Evolutionary conservation across 2,329 filamentous ascomycete species (phyloP).

Genomic region (Xylariaceae sp.): DNA sequence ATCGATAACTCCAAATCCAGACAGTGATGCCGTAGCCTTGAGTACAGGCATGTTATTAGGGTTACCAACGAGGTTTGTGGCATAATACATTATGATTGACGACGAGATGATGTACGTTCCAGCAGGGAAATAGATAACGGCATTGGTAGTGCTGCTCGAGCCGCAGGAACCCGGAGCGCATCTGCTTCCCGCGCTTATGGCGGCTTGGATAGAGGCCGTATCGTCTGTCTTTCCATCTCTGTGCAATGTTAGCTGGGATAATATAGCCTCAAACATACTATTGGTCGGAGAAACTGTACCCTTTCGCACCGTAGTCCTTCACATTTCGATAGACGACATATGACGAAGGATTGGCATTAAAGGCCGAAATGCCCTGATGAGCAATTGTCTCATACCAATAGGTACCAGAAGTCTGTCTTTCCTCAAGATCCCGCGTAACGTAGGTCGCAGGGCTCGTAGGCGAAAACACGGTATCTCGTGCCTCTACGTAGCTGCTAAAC

Average conservation of each 20-base stretch:
- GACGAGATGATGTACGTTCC: slow-evolving; percentile 18
- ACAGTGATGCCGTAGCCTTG: slow-evolving; percentile 49
- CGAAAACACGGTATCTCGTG: slow-evolving; percentile 9
- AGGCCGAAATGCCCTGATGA: slow-evolving; percentile 33
- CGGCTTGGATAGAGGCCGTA: slow-evolving; percentile 14
- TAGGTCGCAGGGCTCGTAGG: slow-evolving; percentile 1
- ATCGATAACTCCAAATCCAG: slow-evolving; percentile 44
- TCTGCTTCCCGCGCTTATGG: slow-evolving; percentile 16
- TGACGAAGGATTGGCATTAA: slow-evolving; percentile 27
- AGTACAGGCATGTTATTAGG: slow-evolving; percentile 46
- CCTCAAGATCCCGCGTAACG: slow-evolving; percentile 9
- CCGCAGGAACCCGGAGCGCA: slow-evolving; percentile 15
- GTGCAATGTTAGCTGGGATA: slow-evolving; percentile 2
- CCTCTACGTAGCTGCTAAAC: slow-evolving; percentile 17
- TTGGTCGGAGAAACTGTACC: slow-evolving; percentile 15
- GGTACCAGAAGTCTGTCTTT: slow-evolving; percentile 14
- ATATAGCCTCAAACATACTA: neutral
- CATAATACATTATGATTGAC: slow-evolving; percentile 72
- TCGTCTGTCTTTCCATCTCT: slow-evolving; percentile 18
- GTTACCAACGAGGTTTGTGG: slow-evolving; percentile 62
- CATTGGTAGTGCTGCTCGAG: slow-evolving; percentile 17
- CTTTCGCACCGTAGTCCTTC: slow-evolving; percentile 35
- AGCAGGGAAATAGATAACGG: slow-evolving; percentile 20
- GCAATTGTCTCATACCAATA: slow-evolving; percentile 33
- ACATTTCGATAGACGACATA: slow-evolving; percentile 37